Conservation (phyloP, 306 rosid genomes). For the Cicer bijugum region DNA sequence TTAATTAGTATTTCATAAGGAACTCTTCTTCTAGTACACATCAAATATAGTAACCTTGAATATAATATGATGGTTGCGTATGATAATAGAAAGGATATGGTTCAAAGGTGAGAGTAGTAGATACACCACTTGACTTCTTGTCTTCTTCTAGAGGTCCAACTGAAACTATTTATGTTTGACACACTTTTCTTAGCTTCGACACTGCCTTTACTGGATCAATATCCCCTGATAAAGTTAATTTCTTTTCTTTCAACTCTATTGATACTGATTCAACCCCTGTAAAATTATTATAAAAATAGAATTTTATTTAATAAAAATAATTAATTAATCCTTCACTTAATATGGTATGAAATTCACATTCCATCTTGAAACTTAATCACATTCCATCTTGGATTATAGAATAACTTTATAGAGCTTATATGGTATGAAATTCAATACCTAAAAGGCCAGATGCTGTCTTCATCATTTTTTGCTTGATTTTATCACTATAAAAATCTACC, state of each 20-base stretch:
- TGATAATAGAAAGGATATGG: constrained; percentile 26
- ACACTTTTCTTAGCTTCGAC: background rate
- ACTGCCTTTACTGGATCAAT: background rate
- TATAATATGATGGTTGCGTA: background rate
- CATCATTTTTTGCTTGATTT: constrained; percentile 14
- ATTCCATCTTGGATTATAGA: too few species aligned
- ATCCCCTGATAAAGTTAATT: background rate
- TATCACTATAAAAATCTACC: background rate
- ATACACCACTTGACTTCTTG: constrained; percentile 12
- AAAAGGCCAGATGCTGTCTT: constrained; percentile 10
- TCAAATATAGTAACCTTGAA: constrained; percentile 7
- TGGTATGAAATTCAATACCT: constrained; percentile 2
- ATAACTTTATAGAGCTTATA: background rate
- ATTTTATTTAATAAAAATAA: too few species aligned
- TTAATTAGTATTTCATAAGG: background rate
- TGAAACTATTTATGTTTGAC: constrained; percentile 48
- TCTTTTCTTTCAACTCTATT: background rate
- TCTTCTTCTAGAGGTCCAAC: constrained; percentile 67
- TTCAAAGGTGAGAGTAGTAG: background rate
- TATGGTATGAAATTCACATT: too few species aligned
- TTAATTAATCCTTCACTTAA: too few species aligned
- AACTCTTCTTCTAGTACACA: constrained; percentile 50
- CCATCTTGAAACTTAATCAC: too few species aligned
- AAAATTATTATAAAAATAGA: too few species aligned
- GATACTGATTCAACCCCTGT: background rate